phyloP scores from a whole-genome alignment of 331 rosid species.

The Acacia concinna region DNA sequence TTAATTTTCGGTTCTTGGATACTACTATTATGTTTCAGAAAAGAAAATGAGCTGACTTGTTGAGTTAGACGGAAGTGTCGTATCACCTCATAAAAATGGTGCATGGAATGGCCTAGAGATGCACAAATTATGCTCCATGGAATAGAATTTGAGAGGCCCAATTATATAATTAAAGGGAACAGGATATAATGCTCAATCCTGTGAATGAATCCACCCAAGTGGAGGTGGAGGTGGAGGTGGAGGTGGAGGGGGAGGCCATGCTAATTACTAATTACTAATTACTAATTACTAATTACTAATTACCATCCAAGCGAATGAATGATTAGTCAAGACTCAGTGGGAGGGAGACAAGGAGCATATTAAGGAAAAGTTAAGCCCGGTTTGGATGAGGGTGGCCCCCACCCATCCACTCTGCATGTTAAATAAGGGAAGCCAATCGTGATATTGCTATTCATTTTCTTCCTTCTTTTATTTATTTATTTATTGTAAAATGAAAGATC shows the following conservation, averaged over 20 bases:
- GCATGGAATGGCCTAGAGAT: conserved; percentile 15
- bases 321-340: conserved; percentile 34
- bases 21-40: background rate
- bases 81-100: conserved; percentile 1
- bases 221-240: too few species aligned
- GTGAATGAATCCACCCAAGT: conserved; percentile 18
- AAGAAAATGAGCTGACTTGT: background rate
- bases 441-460: conserved; percentile 8
- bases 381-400: conserved; percentile 44
- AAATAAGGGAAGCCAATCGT: conserved; percentile 30
- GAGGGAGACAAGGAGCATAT: conserved; percentile 52
- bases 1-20: background rate
- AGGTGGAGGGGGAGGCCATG: conserved; percentile 35
- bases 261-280: too few species aligned
- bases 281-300: too few species aligned
- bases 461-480: background rate
- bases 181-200: conserved; percentile 20
- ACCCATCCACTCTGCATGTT: conserved; percentile 47
- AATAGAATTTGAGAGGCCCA: conserved; percentile 13
- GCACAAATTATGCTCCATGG: background rate
- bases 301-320: conserved; percentile 32
- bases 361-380: conserved; percentile 41
- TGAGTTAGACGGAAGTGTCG: background rate
- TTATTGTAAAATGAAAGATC: too few species aligned
- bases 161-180: background rate